Evolutionary conservation across 345 rosid genomes (phyloP), one percentile per base, ranked within the genome.

Genomic region (Sisymbrium irio): DNA sequence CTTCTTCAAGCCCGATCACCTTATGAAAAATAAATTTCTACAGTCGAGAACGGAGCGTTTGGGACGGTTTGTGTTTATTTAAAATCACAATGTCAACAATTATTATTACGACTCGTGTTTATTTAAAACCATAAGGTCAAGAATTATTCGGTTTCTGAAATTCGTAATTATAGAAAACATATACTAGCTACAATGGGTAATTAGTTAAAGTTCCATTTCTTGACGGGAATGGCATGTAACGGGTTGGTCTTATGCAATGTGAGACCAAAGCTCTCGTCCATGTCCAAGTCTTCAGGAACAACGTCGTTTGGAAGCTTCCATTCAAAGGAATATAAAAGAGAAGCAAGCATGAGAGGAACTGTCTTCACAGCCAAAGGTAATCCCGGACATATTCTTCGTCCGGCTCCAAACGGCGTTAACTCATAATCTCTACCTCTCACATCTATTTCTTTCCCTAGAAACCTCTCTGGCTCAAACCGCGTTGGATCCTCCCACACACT

Each of bases 311-410:
- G 81, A 1, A 82, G 75, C 9, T 77, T 69, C 89, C 89, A 85
- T 5, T 85, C 81, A 61, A 85, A 85, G 3, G 68, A 71, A 49
- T 72, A 77, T 12, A 85, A 47, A 19, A 85, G 70, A 36, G 81
- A 67, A 50, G 78, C 87, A 79, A 89, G 67, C 79, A 82, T 77
- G 4, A 81, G 33, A 41, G 77, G 79, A 42, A 89, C 27, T 67
- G 66, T 80, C 42, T 76, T 80, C 7, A 44, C 9, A 3, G 79
- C 88, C 39, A 85, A 36, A 11, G 83, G 77, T 59, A 85, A 56
- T 27, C 81, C 81, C 4, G 78, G 78, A 13, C 81, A 78, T 0
- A 78, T 78, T 61, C 78, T 72, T 0, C 81, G 54, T 17, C 82
- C 79, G 0, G 65, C 57, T 7, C 79, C 79, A 25, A 74, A 75